These are phyloP conservation scores for Saksenaea oblongispora DNA, from an alignment of 371 early-diverging fungal species.

Conservation along the genomic window DNA sequence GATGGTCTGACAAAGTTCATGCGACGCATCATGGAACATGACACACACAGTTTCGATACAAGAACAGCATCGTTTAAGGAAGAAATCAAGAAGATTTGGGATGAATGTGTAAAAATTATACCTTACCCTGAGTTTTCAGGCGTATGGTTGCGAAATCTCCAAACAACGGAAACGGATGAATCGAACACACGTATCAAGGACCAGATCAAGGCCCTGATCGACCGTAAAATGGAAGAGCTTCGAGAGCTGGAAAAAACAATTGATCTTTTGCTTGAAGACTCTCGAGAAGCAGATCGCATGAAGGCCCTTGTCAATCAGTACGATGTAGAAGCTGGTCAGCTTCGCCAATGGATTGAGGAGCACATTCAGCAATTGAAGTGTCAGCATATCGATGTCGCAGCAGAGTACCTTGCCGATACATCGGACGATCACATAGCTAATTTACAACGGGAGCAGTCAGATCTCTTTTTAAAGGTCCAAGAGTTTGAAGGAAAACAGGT, in stretches of 20 bases:
- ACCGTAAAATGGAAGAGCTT: constrained; percentile 32
- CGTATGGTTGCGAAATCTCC: constrained; percentile 18
- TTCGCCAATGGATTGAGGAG: constrained; percentile 38
- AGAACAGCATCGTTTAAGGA: constrained; percentile 25
- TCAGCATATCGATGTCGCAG: constrained; percentile 42
- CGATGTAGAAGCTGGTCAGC: constrained; percentile 26
- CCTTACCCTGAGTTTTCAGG: constrained; percentile 33
- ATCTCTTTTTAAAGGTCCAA: constrained; percentile 15
- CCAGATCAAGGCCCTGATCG: constrained; percentile 27
- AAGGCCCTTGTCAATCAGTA: constrained; percentile 29
- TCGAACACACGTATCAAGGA: constrained; percentile 12
- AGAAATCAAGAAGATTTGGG: constrained; percentile 29
- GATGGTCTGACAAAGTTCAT: constrained; percentile 35
- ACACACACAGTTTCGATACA: constrained; percentile 20
- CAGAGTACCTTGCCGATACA: constrained; percentile 24
- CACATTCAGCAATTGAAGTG: constrained; percentile 23
- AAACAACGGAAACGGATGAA: constrained; percentile 15
- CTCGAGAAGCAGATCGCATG: constrained; percentile 23
- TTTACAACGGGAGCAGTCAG: constrained; percentile 22
- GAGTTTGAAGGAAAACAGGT: constrained; percentile 34
- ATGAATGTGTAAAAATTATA: constrained; percentile 36
- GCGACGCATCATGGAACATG: constrained; percentile 37
- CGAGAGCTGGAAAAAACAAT: constrained; percentile 19
- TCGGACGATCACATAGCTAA: constrained; percentile 13
- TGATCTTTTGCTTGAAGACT: constrained; percentile 21